Evolutionary conservation across 106 monocot species (phyloP).

Genomic region (Dioscorea zingiberensis): DNA sequence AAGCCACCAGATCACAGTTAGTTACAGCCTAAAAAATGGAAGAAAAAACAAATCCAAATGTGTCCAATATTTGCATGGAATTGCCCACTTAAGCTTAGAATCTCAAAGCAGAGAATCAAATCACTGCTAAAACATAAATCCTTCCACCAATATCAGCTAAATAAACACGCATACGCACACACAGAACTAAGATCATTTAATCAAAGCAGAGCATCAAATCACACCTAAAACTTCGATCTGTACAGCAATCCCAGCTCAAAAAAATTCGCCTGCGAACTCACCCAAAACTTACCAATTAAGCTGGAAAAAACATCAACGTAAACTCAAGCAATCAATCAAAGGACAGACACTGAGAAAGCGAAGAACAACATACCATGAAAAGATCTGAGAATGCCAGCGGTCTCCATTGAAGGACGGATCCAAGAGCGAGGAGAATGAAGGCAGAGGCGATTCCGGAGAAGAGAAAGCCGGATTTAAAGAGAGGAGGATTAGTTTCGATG

Average conservation of each 20-base stretch:
- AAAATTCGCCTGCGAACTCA: neutral
- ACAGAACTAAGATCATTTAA: neutral
- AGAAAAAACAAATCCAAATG: too few species aligned
- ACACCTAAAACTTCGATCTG: neutral
- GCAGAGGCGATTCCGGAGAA: neutral
- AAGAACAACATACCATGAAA: constrained; percentile 1
- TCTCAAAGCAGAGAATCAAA: too few species aligned
- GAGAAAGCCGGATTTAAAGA: constrained; percentile 3
- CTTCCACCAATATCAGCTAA: neutral
- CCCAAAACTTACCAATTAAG: neutral
- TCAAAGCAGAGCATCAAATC: neutral
- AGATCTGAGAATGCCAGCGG: constrained; percentile 10
- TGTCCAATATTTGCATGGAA: too few species aligned
- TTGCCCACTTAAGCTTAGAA: too few species aligned
- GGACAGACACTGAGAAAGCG: neutral
- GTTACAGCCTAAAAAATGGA: too few species aligned
- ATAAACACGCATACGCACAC: neutral
- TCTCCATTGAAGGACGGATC: constrained; percentile 11
- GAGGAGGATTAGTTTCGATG: neutral
- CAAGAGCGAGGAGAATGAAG: constrained; percentile 2
- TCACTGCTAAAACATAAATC: too few species aligned
- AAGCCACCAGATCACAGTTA: too few species aligned
- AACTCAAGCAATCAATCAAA: neutral
- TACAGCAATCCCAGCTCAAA: neutral
- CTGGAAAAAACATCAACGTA: neutral